Evolutionary conservation across 768 basidiomycete genomes (phyloP).

Genomic region (Cystofilobasidium macerans): DNA sequence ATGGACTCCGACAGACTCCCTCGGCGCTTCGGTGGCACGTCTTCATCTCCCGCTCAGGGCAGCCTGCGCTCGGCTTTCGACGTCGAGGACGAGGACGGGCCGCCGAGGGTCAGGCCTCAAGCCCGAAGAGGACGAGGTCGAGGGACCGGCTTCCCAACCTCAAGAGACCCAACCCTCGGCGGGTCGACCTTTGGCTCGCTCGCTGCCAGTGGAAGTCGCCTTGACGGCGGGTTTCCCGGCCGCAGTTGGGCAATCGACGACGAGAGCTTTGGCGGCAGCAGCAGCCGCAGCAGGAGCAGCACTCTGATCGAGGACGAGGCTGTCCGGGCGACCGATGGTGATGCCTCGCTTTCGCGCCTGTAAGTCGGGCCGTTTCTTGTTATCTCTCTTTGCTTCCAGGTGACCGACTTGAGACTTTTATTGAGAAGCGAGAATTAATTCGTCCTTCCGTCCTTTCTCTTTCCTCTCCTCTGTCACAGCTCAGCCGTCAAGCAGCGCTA

Average conservation of each 20-base stretch:
- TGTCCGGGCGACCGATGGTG: conserved; percentile 37
- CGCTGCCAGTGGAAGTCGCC: background rate
- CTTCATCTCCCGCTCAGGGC: background rate
- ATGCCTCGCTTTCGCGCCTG: conserved; percentile 38
- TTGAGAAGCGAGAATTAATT: too few relatives aligned
- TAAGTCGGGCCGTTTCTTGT: conserved; percentile 29
- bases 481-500: conserved; percentile 80
- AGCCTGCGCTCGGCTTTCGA: background rate
- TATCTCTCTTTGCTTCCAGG: background rate
- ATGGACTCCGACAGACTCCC: background rate
- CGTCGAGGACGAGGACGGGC: background rate
- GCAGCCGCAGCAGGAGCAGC: background rate
- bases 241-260: too few relatives aligned
- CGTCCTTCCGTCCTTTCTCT: too few relatives aligned
- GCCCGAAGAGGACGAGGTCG: background rate
- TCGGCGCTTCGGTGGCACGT: background rate
- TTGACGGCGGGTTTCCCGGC: background rate
- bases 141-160: background rate
- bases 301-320: conserved; percentile 31
- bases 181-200: background rate
- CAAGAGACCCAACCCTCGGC: background rate
- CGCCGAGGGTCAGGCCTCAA: background rate
- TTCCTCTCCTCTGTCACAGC: conserved; percentile 24
- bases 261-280: too few relatives aligned
- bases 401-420: too few relatives aligned